Percentiles rank a stretch among this genome's conserved stretches.
Conservation (phyloP, 768 basidiomycete genomes). For the Neoboletus brunneissimus region DNA sequence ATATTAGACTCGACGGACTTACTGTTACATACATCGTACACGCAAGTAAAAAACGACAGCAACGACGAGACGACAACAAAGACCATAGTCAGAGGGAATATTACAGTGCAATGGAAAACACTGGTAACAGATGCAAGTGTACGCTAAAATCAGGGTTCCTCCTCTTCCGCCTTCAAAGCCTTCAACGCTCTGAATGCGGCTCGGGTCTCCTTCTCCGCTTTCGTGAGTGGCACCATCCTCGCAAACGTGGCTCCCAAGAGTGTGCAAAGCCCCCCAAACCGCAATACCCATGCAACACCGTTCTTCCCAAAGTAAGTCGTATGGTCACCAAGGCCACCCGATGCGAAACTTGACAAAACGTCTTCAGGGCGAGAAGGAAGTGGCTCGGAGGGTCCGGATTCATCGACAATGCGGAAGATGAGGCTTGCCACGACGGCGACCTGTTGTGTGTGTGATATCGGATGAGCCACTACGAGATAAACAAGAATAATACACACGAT, state of each 20-base stretch:
- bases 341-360: slow-evolving; percentile 16
- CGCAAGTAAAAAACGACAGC: background rate
- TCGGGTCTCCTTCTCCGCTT: slow-evolving; percentile 88
- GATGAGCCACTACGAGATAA: background rate
- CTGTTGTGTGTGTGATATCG: slow-evolving; percentile 37
- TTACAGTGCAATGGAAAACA: slow-evolving; percentile 1
- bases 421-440: slow-evolving; percentile 81
- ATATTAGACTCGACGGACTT: background rate
- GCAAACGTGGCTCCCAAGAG: slow-evolving; percentile 75
- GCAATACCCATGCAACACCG: slow-evolving; percentile 91
- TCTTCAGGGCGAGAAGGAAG: slow-evolving; percentile 33
- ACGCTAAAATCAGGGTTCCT: slow-evolving; percentile 37
- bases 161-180: slow-evolving; percentile 60
- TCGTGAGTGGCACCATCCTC: slow-evolving; percentile 83
- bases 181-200: slow-evolving; percentile 78
- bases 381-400: slow-evolving; percentile 20
- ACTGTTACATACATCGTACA: background rate
- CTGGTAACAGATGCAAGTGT: slow-evolving; percentile 5
- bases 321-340: slow-evolving; percentile 38
- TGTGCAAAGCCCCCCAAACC: slow-evolving; percentile 88
- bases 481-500: slow-evolving; percentile 53
- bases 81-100: slow-evolving; percentile 2
- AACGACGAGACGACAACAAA: background rate
- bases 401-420: slow-evolving; percentile 83
- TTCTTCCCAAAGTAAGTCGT: slow-evolving; percentile 75